A percentile compares a stretch with the other conserved stretches of the same genome.
Evolutionary conservation across 129 eudicot species (phyloP).

Genomic region (Flaveria trinervia): DNA sequence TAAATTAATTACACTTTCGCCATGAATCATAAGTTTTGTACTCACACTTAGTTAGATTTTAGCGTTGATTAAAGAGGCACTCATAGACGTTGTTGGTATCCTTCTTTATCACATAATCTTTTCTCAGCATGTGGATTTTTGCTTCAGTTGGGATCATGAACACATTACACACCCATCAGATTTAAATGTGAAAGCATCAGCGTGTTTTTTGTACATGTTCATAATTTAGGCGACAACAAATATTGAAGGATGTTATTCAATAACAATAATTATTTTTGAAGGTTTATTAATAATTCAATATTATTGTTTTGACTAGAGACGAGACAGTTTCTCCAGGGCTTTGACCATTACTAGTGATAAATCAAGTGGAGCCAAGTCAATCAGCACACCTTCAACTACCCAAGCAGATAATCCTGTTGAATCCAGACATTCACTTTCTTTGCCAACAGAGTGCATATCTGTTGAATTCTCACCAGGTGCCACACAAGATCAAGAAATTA

Average conservation of each 20-base stretch:
- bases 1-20: neutral
- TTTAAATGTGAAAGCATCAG: neutral
- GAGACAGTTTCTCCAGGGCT: conserved; percentile 71
- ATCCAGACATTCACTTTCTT: conserved; percentile 69
- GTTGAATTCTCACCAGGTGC: conserved; percentile 56
- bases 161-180: neutral
- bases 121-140: neutral
- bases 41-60: neutral
- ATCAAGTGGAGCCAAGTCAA: conserved; percentile 82
- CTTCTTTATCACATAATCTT: neutral
- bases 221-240: neutral
- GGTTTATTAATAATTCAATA: neutral
- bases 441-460: conserved; percentile 62
- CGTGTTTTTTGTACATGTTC: no score
- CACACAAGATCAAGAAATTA: conserved; percentile 53
- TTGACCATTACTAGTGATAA: conserved; percentile 80
- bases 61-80: neutral
- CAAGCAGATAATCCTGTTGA: conserved; percentile 73
- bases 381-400: conserved; percentile 89
- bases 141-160: neutral
- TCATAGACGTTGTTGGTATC: neutral
- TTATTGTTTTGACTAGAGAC: conserved; percentile 53
- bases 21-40: neutral
- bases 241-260: neutral
- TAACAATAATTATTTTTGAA: neutral